These are phyloP conservation scores for Mycena galericulata DNA, from an alignment of 768 basidiomycete genomes.

Conservation along the genomic window DNA sequence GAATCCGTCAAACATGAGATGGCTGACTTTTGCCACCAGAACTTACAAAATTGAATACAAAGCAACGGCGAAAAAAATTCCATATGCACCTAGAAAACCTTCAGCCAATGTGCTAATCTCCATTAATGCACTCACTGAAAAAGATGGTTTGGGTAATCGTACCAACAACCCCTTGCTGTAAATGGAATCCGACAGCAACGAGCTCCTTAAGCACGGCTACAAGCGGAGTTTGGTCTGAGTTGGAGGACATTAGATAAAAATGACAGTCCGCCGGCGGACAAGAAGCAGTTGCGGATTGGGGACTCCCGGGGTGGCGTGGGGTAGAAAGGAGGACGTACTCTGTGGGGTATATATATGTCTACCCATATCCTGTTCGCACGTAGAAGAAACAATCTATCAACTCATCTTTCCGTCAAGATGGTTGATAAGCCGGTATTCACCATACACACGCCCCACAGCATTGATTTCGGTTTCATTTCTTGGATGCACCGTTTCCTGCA, in stretches of 20 bases:
- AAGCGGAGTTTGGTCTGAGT: no score
- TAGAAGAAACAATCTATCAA: conserved; percentile 21
- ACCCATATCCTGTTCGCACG: conserved; percentile 14
- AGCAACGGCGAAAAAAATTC: conserved; percentile 21
- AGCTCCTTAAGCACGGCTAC: conserved; percentile 12
- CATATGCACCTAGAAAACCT: conserved; percentile 19
- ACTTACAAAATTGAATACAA: conserved; percentile 24
- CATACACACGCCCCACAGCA: conserved; percentile 7
- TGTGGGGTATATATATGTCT: conserved; percentile 11
- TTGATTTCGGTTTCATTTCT: conserved; percentile 17
- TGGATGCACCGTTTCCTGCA: conserved; percentile 12
- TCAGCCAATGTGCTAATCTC: conserved; percentile 12
- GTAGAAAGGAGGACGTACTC: conserved; percentile 11
- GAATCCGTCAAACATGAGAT: conserved; percentile 18
- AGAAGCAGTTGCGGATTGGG: conserved; percentile 19
- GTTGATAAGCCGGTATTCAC: conserved; percentile 18
- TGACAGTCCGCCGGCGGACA: conserved; percentile 20
- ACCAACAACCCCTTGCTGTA: conserved; percentile 13
- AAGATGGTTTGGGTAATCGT: no score
- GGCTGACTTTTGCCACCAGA: conserved; percentile 19
- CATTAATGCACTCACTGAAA: conserved; percentile 13
- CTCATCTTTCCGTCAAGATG: conserved; percentile 16
- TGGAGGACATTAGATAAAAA: conserved; percentile 15
- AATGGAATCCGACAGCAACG: conserved; percentile 11
- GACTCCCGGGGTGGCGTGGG: conserved; percentile 12